Conservation (phyloP, 2,329 filamentous ascomycete species). For the Huntiella decipiens region DNA sequence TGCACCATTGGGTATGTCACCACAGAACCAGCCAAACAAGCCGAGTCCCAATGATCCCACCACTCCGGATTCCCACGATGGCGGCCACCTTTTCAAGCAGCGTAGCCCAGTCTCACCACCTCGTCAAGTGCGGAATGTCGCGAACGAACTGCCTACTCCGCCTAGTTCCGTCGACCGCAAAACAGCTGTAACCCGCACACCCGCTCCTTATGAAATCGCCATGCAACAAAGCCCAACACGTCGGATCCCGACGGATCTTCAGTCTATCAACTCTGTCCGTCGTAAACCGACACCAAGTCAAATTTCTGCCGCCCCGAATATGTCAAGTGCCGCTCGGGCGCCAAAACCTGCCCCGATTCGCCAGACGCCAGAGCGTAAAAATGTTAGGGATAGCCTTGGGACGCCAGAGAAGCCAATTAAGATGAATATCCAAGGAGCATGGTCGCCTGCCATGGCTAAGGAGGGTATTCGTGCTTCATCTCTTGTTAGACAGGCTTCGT, state of each 20-base stretch:
- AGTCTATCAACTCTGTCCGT: constrained; percentile 21
- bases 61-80: no score
- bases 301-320: constrained; percentile 1
- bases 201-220: constrained; percentile 1
- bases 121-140: no score
- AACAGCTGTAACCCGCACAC: constrained; percentile 15
- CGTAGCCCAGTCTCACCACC: no score
- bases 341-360: neutral
- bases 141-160: constrained; percentile 7
- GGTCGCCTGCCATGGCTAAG: constrained; percentile 4
- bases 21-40: neutral
- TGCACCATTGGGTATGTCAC: neutral
- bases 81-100: no score
- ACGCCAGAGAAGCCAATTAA: constrained; percentile 5
- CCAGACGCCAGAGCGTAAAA: neutral
- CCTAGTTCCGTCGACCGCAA: constrained; percentile 9
- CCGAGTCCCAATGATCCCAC: no score
- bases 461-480: constrained; percentile 1
- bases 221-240: constrained; percentile 6
- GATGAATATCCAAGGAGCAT: constrained; percentile 6
- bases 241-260: constrained; percentile 1
- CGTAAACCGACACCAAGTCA: constrained; percentile 25
- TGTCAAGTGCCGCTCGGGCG: no score
- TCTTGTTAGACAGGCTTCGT: neutral
- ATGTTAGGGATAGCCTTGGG: neutral